Base-by-base conservation (phyloP, 805 yeast genomes). In the Ascoidea asiatica region DNA sequence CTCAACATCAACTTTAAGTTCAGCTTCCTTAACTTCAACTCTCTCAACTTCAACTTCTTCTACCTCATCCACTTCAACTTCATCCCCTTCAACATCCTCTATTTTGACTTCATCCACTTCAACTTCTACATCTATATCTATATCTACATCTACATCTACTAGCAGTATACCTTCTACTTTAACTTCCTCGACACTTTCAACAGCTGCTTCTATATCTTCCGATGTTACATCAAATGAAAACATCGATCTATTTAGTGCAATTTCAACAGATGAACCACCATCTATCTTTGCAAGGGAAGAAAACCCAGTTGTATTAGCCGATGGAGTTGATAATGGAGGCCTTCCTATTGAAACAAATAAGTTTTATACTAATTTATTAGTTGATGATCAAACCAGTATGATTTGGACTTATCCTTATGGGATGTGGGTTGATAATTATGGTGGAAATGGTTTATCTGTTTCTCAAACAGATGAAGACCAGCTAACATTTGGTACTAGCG, bases 371-470 rank as follows among this genome's bases (percentile, higher is more conserved):
- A 85, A 85, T 60, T 61, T 85, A 58, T 59, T 84, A 8, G 67
- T 85, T 35, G 87, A 71, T 1, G 69, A 70, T 45, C 90, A 81
- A 55, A 73, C 76, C 2, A 66, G 73, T 46, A 85, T 90, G 0
- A 72, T 78, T 0, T 85, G 89, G 88, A 76, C 90, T 0, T 87
- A 81, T 52, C 95, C 95, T 1, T 84, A 83, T 85, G 23, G 62
- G 82, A 5, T 84, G 89, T 90, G 67, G 67, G 49, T 64, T 79
- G 6, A 73, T 66, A 44, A 76, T 70, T 44, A 63, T 61, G 29
- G 56, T 53, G 5, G 67, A 45, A 60, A 59, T 42, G 95, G 95
- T 2, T 56, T 84, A 43, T 88, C 85, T 1, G 65, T 81, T 41
- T 71, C 83, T 22, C 87, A 85, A 52, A 73, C 81, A 1, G 66